Conservation (phyloP, 2,329 filamentous ascomycete genomes). For the Cladobotryum protrusum region DNA sequence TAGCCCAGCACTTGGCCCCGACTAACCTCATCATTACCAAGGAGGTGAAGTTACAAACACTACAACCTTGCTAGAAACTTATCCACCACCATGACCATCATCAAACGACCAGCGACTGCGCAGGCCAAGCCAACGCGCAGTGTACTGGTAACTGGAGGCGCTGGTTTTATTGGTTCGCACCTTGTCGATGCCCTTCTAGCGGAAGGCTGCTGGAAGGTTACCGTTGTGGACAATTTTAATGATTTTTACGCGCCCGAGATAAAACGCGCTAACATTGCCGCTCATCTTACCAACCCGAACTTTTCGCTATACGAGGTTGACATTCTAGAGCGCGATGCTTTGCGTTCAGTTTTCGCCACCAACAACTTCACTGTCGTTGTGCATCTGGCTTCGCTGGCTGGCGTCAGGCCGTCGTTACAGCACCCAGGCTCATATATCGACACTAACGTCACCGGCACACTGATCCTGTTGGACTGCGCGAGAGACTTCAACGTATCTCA, state of each 20-base stretch:
- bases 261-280: conserved; percentile 19
- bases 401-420: conserved; percentile 18
- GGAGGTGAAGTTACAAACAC: no score
- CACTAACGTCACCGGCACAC: conserved; percentile 18
- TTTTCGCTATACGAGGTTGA: conserved; percentile 15
- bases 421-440: conserved; percentile 16
- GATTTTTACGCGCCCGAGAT: conserved; percentile 16
- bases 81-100: no score
- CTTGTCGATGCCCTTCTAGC: conserved; percentile 18
- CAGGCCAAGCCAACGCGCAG: conserved; percentile 12
- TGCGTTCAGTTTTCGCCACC: conserved; percentile 15
- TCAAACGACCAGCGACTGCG: no score
- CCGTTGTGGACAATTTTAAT: conserved; percentile 21
- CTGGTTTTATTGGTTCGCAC: conserved; percentile 21
- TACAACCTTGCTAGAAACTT: no score
- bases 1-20: no score
- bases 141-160: conserved; percentile 20
- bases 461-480: conserved; percentile 20
- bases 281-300: conserved; percentile 14
- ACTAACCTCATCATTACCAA: no score
- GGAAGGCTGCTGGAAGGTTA: conserved; percentile 17
- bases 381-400: conserved; percentile 18
- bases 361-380: conserved; percentile 15
- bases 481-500: conserved; percentile 16
- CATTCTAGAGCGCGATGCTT: background rate